A percentile compares a stretch with the other conserved stretches of the same genome.
phyloP scores from a whole-genome alignment of 257 asterid species.

The Plantago major region DNA sequence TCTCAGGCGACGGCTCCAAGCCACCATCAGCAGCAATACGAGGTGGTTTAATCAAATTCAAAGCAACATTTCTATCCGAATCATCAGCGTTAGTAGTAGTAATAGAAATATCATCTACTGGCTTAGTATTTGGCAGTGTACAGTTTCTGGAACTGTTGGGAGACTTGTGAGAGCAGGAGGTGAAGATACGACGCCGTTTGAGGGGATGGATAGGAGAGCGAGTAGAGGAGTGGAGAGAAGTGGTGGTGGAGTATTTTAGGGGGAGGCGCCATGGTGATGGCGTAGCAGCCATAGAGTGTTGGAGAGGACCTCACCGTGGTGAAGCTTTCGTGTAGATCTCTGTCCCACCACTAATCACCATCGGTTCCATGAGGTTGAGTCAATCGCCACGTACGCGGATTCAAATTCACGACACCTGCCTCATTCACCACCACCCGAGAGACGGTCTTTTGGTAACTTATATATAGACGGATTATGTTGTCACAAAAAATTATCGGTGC shows the following conservation, averaged over 20 bases:
- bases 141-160: conserved; percentile 13
- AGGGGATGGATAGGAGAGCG: conserved; percentile 22
- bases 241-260: conserved; percentile 12
- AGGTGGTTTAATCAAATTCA: conserved; percentile 3
- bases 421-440: too few species aligned
- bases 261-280: conserved; percentile 37
- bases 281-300: conserved; percentile 52
- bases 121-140: conserved; percentile 13
- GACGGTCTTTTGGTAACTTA: too few species aligned
- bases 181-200: conserved; percentile 21
- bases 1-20: conserved; percentile 36
- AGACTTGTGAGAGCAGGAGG: conserved; percentile 20
- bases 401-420: too few species aligned
- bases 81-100: conserved; percentile 14
- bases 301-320: conserved; percentile 27
- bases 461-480: too few species aligned
- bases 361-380: too few species aligned
- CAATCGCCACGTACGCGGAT: too few species aligned
- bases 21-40: conserved; percentile 4
- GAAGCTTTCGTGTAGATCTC: conserved; percentile 10
- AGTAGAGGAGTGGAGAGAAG: conserved; percentile 22
- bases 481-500: too few species aligned
- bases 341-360: too few species aligned
- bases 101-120: conserved; percentile 14
- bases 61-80: conserved; percentile 11